Evolutionary conservation across 2,329 filamentous ascomycete species (phyloP), one percentile per base, ranked within the genome.

Genomic region (Pseudogymnoascus sp.): DNA sequence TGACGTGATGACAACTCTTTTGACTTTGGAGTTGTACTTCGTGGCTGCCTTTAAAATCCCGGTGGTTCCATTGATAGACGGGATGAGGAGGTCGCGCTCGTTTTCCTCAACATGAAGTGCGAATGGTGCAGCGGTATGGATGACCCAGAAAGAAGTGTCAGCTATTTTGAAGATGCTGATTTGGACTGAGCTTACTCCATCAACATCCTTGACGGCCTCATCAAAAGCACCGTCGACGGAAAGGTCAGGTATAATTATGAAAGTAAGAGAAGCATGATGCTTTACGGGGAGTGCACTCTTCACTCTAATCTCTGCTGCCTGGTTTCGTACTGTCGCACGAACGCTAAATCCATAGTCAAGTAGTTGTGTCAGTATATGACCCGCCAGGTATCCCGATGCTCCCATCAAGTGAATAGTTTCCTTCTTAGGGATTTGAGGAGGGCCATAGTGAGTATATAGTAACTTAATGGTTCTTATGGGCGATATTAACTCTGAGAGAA

Each of bases 151-250:
- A n/a, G 34, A 10, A 5, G 36, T 4, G 1, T 21, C 18, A 7
- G n/a, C 23, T 28, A 5, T 6, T 18, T 5, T 2, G 11, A 18
- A 12, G 53, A 31, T 16, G 4, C 25, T 18, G n/a, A 14, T n/a
- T n/a, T 14, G 34, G 5, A 69, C 70, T 44, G 73, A 68, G 44
- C 75, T 71, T 25, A 82, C 88, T 62, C 83, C 87, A 70, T 90
- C 86, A 67, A 93, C 89, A 0, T 85, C 84, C 4, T 76, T 73
- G 53, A 75, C 67, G 18, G 79, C 73, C 72, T 82, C 75, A 66
- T 89, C 82, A 67, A 93, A 93, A 18, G 88, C 89, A 18, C 82
- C 83, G n/a, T 85, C 81, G 66, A 84, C 73, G 0, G 86, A 84
- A 65, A 95, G 84, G 68, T 96, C 89, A 50, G 84, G 81, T 11